These are phyloP conservation scores for Biscogniauxia sp. DNA, from an alignment of 2,329 filamentous ascomycete species.

Conservation along the genomic window DNA sequence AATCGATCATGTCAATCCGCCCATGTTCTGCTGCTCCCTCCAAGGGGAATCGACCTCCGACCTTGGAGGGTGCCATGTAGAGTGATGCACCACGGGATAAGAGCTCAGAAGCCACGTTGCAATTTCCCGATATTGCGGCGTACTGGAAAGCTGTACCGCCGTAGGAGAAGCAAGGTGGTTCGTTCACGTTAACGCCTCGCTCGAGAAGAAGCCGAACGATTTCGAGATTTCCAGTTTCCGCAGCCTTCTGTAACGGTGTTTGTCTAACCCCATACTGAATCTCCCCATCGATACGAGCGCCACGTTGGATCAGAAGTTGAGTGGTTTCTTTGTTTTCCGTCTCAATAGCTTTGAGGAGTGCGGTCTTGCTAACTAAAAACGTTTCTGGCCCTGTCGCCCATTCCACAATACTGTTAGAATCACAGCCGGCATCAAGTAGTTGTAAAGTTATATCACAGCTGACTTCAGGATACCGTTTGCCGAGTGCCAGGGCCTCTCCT, in stretches of 20 bases:
- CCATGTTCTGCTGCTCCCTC: constrained; percentile 19
- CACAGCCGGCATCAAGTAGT: constrained; percentile 7
- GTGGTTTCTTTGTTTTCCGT: constrained; percentile 1
- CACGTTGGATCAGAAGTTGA: constrained; percentile 11
- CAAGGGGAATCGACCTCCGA: constrained; percentile 16
- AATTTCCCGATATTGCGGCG: constrained; percentile 15
- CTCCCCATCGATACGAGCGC: constrained; percentile 11
- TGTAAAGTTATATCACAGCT: constrained; percentile 1
- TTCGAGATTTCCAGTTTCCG: constrained; percentile 3
- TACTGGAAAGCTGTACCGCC: constrained; percentile 20
- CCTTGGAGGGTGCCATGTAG: constrained; percentile 2
- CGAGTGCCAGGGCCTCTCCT: not conserved
- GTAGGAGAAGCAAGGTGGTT: not conserved
- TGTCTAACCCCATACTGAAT: not conserved
- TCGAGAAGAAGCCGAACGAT: constrained; percentile 14
- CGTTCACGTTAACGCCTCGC: constrained; percentile 13
- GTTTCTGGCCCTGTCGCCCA: not conserved
- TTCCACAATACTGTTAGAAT: constrained; percentile 3
- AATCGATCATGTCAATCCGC: constrained; percentile 18
- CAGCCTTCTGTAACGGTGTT: constrained; percentile 19
- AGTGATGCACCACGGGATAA: constrained; percentile 7
- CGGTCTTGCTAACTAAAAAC: not conserved
- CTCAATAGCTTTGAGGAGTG: constrained; percentile 10
- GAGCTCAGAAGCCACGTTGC: constrained; percentile 10
- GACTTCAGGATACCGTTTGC: not conserved